Percentiles rank a stretch among this genome's conserved stretches.
Evolutionary conservation across 2,329 filamentous ascomycete species (phyloP).

Genomic region (Pyrenophora graminea): DNA sequence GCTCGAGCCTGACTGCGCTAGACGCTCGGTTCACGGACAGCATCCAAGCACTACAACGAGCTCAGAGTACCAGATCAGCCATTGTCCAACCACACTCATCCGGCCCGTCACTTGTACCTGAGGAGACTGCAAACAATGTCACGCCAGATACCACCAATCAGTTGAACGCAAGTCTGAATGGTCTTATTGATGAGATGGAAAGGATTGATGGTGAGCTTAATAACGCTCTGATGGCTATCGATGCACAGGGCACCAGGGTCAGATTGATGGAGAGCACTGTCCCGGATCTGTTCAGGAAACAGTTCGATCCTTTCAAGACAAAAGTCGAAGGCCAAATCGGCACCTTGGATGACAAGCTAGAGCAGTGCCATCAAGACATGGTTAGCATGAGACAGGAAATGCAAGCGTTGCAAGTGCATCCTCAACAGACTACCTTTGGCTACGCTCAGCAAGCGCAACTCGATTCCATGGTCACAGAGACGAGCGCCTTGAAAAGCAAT

Average conservation of each 20-base stretch:
- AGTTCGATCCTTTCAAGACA: conserved; percentile 15
- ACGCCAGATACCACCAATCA: too few relatives aligned
- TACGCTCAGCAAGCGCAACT: conserved; percentile 2
- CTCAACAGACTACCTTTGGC: background rate
- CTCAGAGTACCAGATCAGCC: too few relatives aligned
- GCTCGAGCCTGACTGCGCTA: background rate
- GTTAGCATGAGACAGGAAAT: background rate
- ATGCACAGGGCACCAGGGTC: background rate
- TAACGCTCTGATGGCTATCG: background rate
- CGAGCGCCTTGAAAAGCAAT: background rate
- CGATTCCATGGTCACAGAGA: background rate
- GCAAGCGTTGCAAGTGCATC: background rate
- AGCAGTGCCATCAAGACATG: background rate
- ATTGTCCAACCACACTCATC: too few relatives aligned
- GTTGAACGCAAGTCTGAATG: background rate
- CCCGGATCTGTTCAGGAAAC: conserved; percentile 9
- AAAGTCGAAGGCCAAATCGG: background rate
- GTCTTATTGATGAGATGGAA: background rate
- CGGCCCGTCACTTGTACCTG: background rate
- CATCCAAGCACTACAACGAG: too few relatives aligned
- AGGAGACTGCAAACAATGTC: too few relatives aligned
- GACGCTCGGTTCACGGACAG: background rate
- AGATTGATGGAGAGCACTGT: background rate
- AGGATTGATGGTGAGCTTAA: background rate
- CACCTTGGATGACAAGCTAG: background rate